These are phyloP conservation scores for Tieghemostelium lacteum DNA, from an alignment of 78 protist species.

Conservation along the genomic window DNA sequence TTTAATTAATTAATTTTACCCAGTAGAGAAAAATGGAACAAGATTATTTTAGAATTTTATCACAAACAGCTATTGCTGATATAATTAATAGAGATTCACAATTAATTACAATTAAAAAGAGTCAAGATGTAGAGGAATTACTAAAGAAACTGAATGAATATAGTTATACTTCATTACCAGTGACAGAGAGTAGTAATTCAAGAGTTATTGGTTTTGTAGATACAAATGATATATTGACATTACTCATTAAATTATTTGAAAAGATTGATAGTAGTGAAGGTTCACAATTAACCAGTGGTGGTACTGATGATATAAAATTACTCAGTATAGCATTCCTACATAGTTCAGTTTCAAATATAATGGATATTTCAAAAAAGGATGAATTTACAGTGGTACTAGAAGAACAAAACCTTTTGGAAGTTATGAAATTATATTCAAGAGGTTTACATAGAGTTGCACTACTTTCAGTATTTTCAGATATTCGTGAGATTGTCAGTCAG, in stretches of 20 bases:
- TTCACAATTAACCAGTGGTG: not conserved
- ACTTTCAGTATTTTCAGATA: constrained; percentile 42
- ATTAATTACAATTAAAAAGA: constrained; percentile 14
- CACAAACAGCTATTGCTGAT: constrained; percentile 49
- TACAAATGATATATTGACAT: constrained; percentile 43
- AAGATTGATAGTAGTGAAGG: not conserved
- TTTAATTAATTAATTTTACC: too few relatives aligned
- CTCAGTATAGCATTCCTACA: constrained; percentile 30
- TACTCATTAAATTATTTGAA: not conserved
- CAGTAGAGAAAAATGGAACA: not conserved
- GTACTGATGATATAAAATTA: constrained; percentile 18
- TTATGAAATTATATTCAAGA: constrained; percentile 11
- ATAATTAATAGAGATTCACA: constrained; percentile 2
- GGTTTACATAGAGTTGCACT: constrained; percentile 49
- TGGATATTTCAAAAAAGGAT: constrained; percentile 46
- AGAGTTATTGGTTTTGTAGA: constrained; percentile 68
- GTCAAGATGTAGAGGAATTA: constrained; percentile 14
- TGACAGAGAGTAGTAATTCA: not conserved
- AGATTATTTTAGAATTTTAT: constrained; percentile 35
- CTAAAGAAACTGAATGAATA: constrained; percentile 2
- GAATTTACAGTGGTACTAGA: constrained; percentile 48
- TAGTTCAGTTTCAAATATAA: constrained; percentile 3
- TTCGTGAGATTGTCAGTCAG: constrained; percentile 35
- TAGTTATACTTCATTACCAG: constrained; percentile 18
- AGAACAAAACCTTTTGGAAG: constrained; percentile 42